These are phyloP conservation scores for Cyberlindnera sargentensis DNA, from an alignment of 805 yeast genomes.

Conservation along the genomic window DNA sequence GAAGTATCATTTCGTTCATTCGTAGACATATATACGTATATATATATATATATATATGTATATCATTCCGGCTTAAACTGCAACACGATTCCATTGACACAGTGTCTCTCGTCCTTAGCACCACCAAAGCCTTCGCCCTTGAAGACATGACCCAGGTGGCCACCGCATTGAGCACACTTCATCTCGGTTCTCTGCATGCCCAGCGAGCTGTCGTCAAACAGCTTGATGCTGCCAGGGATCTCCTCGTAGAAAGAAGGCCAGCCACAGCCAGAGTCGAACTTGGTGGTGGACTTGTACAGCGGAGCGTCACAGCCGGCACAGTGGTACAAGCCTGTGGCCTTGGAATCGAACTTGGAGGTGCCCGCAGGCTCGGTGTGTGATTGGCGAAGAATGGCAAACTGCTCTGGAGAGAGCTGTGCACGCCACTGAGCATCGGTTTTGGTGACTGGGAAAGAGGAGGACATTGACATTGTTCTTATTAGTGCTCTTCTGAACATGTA, in stretches of 20 bases:
- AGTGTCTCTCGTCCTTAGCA: conserved; percentile 89
- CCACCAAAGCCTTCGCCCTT: conserved; percentile 81
- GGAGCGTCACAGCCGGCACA: conserved; percentile 88
- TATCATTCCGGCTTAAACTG: conserved; percentile 38
- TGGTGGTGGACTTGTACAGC: conserved; percentile 69
- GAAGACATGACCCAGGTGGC: conserved; percentile 94
- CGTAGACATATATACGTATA: neutral
- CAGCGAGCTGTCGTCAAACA: conserved; percentile 49
- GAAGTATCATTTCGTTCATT: neutral
- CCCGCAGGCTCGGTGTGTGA: conserved; percentile 42
- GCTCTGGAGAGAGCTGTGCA: conserved; percentile 68
- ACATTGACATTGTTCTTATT: neutral
- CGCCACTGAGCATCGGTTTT: conserved; percentile 63
- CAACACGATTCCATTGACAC: conserved; percentile 83
- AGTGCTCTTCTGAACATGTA: conserved; percentile 2
- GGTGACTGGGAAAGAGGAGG: conserved; percentile 10
- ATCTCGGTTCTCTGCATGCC: conserved; percentile 90
- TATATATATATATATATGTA: neutral
- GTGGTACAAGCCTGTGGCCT: conserved; percentile 54
- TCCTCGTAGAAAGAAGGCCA: conserved; percentile 98
- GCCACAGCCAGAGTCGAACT: conserved; percentile 90
- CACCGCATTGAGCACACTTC: conserved; percentile 82
- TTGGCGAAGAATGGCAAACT: conserved; percentile 69
- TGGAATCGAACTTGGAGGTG: conserved; percentile 33
- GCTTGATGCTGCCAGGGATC: conserved; percentile 66